Evolutionary conservation across 2,329 filamentous ascomycete species (phyloP).

Genomic region (Ceratocystis albifundus): DNA sequence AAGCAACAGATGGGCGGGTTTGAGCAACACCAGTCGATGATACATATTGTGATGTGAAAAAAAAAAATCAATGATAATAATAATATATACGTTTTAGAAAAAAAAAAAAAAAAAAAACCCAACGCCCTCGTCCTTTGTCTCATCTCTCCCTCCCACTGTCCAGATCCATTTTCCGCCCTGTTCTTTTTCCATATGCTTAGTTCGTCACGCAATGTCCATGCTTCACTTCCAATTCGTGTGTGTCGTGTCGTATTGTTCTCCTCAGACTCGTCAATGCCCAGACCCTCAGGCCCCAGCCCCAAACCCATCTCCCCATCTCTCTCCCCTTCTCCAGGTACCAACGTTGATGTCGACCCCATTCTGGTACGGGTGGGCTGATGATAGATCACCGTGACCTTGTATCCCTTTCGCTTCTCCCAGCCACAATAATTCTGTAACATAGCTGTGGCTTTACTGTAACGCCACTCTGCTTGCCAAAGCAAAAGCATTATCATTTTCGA

Average conservation of each 20-base stretch:
- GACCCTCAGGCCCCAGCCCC: too few species aligned
- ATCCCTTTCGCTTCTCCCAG: background rate
- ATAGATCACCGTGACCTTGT: background rate
- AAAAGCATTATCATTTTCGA: too few species aligned
- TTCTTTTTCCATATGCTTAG: background rate
- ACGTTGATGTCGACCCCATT: too few species aligned
- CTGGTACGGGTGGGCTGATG: too few species aligned
- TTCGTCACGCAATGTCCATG: too few species aligned
- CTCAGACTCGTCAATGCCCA: background rate
- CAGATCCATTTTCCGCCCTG: constrained; percentile 1
- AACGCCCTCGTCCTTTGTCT: background rate
- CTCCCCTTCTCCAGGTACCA: too few species aligned
- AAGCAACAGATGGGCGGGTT: too few species aligned
- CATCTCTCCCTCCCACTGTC: background rate
- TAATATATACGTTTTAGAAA: too few species aligned
- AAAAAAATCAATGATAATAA: too few species aligned
- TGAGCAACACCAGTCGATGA: background rate
- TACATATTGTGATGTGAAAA: background rate
- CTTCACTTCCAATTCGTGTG: too few species aligned
- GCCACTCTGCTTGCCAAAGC: background rate
- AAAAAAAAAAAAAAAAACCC: background rate
- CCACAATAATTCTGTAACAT: background rate
- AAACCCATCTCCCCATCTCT: too few species aligned
- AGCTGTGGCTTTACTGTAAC: background rate
- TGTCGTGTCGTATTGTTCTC: background rate